Conservation (phyloP, 2,329 filamentous ascomycete genomes). For the Penicillium sclerotiorum region DNA sequence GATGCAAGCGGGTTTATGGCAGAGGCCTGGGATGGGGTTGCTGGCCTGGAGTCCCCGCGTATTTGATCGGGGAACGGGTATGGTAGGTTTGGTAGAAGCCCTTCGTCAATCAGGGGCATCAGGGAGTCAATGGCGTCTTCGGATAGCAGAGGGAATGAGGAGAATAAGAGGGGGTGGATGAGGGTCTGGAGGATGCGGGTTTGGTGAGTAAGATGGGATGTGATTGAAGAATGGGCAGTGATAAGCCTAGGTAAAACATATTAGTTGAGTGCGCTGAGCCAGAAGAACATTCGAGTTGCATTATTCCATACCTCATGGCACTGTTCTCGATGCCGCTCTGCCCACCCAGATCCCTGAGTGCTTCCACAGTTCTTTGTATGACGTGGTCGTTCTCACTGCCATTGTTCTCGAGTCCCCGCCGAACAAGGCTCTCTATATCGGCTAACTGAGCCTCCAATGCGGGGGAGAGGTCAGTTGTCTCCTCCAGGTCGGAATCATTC, state of each 20-base stretch:
- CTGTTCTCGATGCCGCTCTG: constrained; percentile 61
- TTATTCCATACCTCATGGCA: constrained; percentile 57
- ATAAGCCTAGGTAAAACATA: constrained; percentile 49
- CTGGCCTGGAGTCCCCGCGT: constrained; percentile 29
- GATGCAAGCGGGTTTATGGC: constrained; percentile 60
- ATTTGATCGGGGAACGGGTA: constrained; percentile 42
- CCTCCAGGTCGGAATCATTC: constrained; percentile 58
- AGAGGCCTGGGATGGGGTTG: constrained; percentile 34
- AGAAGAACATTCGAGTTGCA: no score
- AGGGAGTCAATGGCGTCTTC: constrained; percentile 59
- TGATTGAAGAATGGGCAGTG: constrained; percentile 60
- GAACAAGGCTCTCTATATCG: constrained; percentile 57
- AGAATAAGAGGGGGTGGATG: constrained; percentile 61
- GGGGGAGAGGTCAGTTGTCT: constrained; percentile 55
- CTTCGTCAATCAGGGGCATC: constrained; percentile 57
- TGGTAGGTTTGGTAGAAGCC: constrained; percentile 56
- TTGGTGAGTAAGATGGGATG: constrained; percentile 63
- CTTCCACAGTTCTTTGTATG: constrained; percentile 54
- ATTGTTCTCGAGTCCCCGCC: constrained; percentile 56
- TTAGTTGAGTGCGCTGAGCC: no score
- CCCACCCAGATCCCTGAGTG: constrained; percentile 56
- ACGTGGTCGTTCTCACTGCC: constrained; percentile 55
- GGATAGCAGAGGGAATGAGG: constrained; percentile 56
- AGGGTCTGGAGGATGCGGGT: constrained; percentile 62
- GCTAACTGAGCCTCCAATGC: constrained; percentile 59